Conservation (phyloP, 805 yeast species). For the Sungouiozyma ichnusensis region DNA sequence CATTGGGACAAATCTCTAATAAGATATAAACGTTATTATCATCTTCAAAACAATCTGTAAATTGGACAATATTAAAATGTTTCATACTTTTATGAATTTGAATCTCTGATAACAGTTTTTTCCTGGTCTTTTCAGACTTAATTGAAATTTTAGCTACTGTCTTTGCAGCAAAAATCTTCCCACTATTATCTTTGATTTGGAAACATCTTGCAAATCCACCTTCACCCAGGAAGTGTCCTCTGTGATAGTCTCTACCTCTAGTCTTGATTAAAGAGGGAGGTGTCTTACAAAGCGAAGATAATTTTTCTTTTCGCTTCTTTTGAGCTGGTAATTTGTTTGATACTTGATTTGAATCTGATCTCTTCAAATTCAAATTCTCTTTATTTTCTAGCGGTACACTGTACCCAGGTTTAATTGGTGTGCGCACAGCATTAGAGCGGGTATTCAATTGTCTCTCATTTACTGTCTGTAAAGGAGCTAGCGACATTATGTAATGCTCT, state of each 20-base stretch:
- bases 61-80: slow-evolving; percentile 85
- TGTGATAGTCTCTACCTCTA: slow-evolving; percentile 79
- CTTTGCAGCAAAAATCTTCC: slow-evolving; percentile 87
- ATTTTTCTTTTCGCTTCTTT: slow-evolving; percentile 77
- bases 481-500: slow-evolving; percentile 20
- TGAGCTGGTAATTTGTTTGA: slow-evolving; percentile 7
- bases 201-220: slow-evolving; percentile 99
- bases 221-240: slow-evolving; percentile 89
- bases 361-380: slow-evolving; percentile 10
- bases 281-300: slow-evolving; percentile 85
- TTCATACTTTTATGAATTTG: slow-evolving; percentile 85
- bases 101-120: slow-evolving; percentile 79
- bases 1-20: slow-evolving; percentile 90
- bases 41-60: slow-evolving; percentile 95
- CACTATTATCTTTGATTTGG: slow-evolving; percentile 86
- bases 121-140: slow-evolving; percentile 78
- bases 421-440: slow-evolving; percentile 20
- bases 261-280: slow-evolving; percentile 92
- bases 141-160: slow-evolving; percentile 95
- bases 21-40: slow-evolving; percentile 87
- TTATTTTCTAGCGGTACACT: slow-evolving; percentile 6
- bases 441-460: slow-evolving; percentile 28
- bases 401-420: slow-evolving; percentile 19
- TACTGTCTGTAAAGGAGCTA: slow-evolving; percentile 27
- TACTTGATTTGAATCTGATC: slow-evolving; percentile 10